Base-by-base conservation (phyloP, 805 yeast species). In the Tetrapisispora arboricola region DNA sequence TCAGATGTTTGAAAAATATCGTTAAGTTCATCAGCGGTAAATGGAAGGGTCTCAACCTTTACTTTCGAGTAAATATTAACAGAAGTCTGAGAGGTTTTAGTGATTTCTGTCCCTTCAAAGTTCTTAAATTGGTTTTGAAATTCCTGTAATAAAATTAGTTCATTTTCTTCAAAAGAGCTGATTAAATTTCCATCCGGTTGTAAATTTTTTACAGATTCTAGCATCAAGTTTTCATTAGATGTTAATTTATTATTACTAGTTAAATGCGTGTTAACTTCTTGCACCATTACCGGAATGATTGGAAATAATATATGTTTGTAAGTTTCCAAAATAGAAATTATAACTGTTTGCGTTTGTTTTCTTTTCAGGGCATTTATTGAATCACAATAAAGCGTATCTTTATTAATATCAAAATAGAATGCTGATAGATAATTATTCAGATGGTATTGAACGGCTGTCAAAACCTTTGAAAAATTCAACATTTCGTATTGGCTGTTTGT, bases 381-480 rank as follows among this genome's bases (percentile, higher is more conserved):
- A 45, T 84, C 92, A 0, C 95, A 82, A 58, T 92, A 92, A 15
- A 92, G 67, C 37, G 82, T 67, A 54, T 92, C 97, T 54, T 92
- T 92, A 30, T 82, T 75, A 22, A 84, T 71, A 54, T 86, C 95
- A 60, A 92, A 87, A 61, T 90, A 92, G 24, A 80, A 66, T 0
- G 96, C 76, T 17, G 96, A 86, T 42, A 88, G 68, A 17, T 77
- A 79, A 18, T 75, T 71, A 53, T 81, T 85, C 69, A 87, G 71
- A 54, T 85, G 87, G 42, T 74, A 72, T 49, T 81, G 80, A 10
- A 87, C 52, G 6, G 72, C 73, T 44, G 80, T 80, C 22, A 86
- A 71, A 7, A 83, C 82, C 46, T 75, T 72, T 40, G 84, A 75
- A 58, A 80, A 92, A 50, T 81, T 79, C 54, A 73, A 79, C 2